phyloP scores from a whole-genome alignment of 2,329 filamentous ascomycete genomes.

The Colletotrichum cuscutae region DNA sequence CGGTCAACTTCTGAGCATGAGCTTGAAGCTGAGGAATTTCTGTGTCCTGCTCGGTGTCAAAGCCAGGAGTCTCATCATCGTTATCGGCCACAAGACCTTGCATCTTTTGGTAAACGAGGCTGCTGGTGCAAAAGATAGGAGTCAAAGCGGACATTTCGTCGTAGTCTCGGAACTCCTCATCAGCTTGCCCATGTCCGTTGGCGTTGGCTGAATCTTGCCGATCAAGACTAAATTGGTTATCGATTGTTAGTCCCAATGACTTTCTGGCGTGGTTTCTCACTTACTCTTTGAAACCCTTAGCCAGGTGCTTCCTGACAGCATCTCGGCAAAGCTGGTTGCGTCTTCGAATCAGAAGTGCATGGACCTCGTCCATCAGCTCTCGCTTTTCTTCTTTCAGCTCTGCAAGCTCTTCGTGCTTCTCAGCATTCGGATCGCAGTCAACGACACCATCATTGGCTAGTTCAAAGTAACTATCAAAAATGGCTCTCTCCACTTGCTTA shows the following conservation, averaged over 20 bases:
- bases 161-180: slow-evolving; percentile 60
- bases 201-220: background rate
- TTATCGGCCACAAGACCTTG: slow-evolving; percentile 50
- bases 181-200: no score
- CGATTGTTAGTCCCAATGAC: slow-evolving; percentile 57
- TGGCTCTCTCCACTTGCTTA: background rate
- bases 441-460: rapidly evolving
- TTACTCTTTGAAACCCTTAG: slow-evolving; percentile 56
- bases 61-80: slow-evolving; percentile 57
- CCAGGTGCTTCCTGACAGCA: slow-evolving; percentile 34
- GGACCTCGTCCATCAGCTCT: background rate
- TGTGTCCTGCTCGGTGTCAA: slow-evolving; percentile 62
- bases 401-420: background rate
- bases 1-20: slow-evolving; percentile 48
- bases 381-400: background rate
- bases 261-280: slow-evolving; percentile 44
- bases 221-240: background rate
- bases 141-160: slow-evolving; percentile 63
- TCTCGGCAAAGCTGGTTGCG: slow-evolving; percentile 64
- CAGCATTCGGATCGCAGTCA: background rate
- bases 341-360: slow-evolving; percentile 56
- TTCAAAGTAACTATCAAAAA: rapidly evolving
- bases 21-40: slow-evolving; percentile 68
- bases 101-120: slow-evolving; percentile 70
- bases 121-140: slow-evolving; percentile 74